Conservation (phyloP, 805 yeast species). For the Kluyveromyces starmeri region DNA sequence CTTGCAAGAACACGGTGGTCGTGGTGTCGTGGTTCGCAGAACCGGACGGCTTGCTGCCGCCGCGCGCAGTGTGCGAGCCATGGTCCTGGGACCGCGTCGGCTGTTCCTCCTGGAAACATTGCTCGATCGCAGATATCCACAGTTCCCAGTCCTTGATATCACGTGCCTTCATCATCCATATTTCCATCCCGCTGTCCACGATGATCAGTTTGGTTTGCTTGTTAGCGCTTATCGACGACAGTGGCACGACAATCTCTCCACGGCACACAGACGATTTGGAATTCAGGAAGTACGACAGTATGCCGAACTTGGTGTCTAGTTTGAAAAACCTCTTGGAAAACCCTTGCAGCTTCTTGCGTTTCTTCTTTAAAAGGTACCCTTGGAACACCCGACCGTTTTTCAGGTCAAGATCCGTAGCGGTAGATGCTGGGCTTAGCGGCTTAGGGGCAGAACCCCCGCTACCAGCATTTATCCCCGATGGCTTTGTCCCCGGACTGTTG, state of each 20-base stretch:
- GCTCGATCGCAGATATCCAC: slow-evolving; percentile 77
- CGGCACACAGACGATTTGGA: slow-evolving; percentile 59
- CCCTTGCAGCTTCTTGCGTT: slow-evolving; percentile 79
- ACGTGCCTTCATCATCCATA: slow-evolving; percentile 77
- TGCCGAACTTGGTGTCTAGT: slow-evolving; percentile 72
- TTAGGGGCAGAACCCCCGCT: not conserved
- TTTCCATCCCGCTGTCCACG: slow-evolving; percentile 91
- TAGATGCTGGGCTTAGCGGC: slow-evolving; percentile 5
- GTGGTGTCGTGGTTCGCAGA: not conserved
- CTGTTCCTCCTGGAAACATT: slow-evolving; percentile 19
- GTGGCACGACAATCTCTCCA: slow-evolving; percentile 84
- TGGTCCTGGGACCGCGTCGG: not conserved
- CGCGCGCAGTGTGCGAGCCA: not conserved
- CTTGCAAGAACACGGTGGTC: not conserved
- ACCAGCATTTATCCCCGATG: not conserved
- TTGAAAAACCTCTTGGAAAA: slow-evolving; percentile 79
- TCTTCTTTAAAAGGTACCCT: slow-evolving; percentile 69
- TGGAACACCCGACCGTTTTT: slow-evolving; percentile 61
- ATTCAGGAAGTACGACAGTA: slow-evolving; percentile 71
- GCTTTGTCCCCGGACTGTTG: not conserved
- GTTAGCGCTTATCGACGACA: slow-evolving; percentile 77
- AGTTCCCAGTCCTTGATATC: slow-evolving; percentile 56
- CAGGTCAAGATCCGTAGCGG: slow-evolving; percentile 8
- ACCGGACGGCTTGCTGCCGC: not conserved
- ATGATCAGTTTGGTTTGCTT: slow-evolving; percentile 57